Base-by-base conservation (phyloP, 2,329 filamentous ascomycete species). In the Parafenestella ontariensis region DNA sequence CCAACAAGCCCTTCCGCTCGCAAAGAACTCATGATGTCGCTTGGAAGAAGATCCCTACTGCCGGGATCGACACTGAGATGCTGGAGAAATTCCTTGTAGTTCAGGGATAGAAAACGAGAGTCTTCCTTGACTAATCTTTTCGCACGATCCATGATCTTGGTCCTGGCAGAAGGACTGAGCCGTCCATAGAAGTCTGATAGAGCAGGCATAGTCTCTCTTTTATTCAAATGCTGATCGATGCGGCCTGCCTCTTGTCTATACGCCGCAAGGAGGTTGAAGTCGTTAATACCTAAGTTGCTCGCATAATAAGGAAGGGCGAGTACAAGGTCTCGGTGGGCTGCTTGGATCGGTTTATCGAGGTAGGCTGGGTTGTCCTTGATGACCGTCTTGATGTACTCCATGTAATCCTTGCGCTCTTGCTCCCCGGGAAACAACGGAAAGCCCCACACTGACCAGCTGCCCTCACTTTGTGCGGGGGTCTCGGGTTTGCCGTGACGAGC, bases 11-110 rank as follows among this genome's bases (percentile, higher is more conserved):
- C 59, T 34, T 59, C 61, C n/a, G 52, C 53, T 42, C 68, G 62
- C 8, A 73, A 52, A 20, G 62, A 51, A 10, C 62, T 34, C 34
- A 69, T 52, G 2, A 72, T 64, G 31, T 72, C 68, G 46, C 69
- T 64, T 11, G 68, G 64, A 17, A 72, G 56, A 39, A 70, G 18
- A 21, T 56, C 52, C 40, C 26, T 61, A 46, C 44, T 46, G 24
- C n/a, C 24, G 11, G 47, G 36, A 42, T 49, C 44, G 20, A 71
- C 51, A n/a, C 64, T 61, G n/a, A 73, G 20, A 20, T 48, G 29
- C 3, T 41, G 6, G 6, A 66, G 54, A 24, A 72, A 54, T 13
- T 40, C 15, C 4, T 23, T 24, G 28, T 55, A 63, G 13, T 49
- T 21, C 15, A 61, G 36, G 3, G 52, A 18, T 5, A 70, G 47